Base-by-base conservation (phyloP, 2,329 filamentous ascomycete genomes). In the Ustilaginoidea virens region DNA sequence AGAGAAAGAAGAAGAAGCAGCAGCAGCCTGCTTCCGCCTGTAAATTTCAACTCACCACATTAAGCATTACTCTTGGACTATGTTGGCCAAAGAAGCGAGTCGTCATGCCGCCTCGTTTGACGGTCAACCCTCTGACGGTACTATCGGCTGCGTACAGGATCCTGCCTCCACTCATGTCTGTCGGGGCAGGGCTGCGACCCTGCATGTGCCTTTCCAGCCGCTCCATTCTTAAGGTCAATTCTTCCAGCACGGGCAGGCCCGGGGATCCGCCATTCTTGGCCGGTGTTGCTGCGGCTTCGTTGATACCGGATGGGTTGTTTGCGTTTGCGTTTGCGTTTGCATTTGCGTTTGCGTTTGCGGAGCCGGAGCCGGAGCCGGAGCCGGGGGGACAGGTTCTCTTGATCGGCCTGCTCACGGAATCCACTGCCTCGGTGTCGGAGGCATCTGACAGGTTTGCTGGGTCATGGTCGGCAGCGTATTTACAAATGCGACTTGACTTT, bases 11-110 rank as follows among this genome's bases (percentile, higher is more conserved):
- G 12, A n/a, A 5, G 12, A 23, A 7, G 12, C 8, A 6, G 8
- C n/a, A n/a, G n/a, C n/a, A n/a, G n/a, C n/a, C n/a, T n/a, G n/a
- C n/a, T n/a, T n/a, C n/a, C n/a, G n/a, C n/a, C n/a, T n/a, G n/a
- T n/a, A n/a, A n/a, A n/a, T n/a, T n/a, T n/a, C 25, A 7, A 29
- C 55, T 46, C 50, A 69, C 64, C 43, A 70, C 44, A 36, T 69
- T 69, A 10, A 69, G 39, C 30, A 70, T 44, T 18, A 69, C 63
- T 17, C 64, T 57, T 13, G 62, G 57, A 39, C 59, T 65, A 34
- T 57, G 65, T 37, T 67, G 63, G 0, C 66, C 66, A 36, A 68
- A 65, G 32, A 61, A 63, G 10, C 63, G 55, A 12, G 64, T 67
- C 29, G 58, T 48, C 31, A 56, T 37, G 10, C 54, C 57, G 10